Evolutionary conservation across 2,329 filamentous ascomycete species (phyloP).

Genomic region (Akanthomyces muscarius): DNA sequence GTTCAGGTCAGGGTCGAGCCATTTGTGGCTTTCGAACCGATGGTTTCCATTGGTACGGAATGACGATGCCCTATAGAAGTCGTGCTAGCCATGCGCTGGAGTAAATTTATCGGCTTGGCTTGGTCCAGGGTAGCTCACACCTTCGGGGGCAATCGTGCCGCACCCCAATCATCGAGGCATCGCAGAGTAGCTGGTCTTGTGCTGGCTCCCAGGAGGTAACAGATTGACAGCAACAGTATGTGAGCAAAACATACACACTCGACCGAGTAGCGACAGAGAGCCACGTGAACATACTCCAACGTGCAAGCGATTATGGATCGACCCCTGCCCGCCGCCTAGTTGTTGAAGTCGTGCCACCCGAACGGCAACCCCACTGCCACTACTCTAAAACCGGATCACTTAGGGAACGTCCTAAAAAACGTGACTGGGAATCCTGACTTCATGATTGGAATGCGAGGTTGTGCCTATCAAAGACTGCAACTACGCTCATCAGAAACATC

Average conservation of each 20-base stretch:
- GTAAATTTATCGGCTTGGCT: neutral
- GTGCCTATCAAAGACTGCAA: neutral
- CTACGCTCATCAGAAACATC: neutral
- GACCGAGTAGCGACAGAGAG: neutral
- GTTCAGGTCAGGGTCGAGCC: neutral
- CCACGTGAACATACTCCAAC: neutral
- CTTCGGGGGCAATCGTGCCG: neutral
- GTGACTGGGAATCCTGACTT: neutral
- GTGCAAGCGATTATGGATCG: neutral
- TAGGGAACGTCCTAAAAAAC: neutral
- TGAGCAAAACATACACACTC: neutral
- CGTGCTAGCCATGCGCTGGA: no score
- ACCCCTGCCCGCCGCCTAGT: neutral
- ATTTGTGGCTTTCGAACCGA: neutral
- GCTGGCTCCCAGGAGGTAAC: no score
- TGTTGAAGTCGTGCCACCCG: neutral
- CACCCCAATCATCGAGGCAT: no score
- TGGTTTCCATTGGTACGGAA: neutral
- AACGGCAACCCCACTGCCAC: constrained; percentile 4
- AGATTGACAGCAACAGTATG: neutral
- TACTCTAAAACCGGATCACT: neutral
- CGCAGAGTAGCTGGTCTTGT: no score
- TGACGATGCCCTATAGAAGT: no score
- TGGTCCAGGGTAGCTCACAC: neutral
- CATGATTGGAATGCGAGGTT: neutral